phyloP scores from a whole-genome alignment of 176 grass and related monocot species.

The Dactylis glomerata region DNA sequence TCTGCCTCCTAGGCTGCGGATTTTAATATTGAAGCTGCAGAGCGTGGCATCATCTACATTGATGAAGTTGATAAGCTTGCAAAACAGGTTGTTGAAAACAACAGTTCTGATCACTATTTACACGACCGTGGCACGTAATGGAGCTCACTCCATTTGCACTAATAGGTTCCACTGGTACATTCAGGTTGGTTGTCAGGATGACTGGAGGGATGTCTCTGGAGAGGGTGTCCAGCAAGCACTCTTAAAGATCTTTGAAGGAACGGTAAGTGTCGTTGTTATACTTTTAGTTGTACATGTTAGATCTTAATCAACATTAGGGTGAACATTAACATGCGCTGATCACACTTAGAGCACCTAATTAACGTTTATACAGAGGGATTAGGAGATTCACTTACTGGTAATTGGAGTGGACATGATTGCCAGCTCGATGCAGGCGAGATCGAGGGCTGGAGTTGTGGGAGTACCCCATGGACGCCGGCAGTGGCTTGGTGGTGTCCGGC shows the following conservation, averaged over 20 bases:
- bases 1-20: conserved; percentile 54
- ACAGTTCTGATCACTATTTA: conserved; percentile 5
- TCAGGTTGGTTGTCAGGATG: conserved; percentile 39
- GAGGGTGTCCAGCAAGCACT: conserved; percentile 79
- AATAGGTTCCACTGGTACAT: conserved; percentile 8
- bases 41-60: conserved; percentile 70
- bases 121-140: background rate
- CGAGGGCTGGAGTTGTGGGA: too few relatives aligned
- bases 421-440: too few relatives aligned
- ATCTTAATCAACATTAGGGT: too few relatives aligned
- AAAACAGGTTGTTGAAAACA: conserved; percentile 51
- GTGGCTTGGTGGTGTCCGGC: too few relatives aligned
- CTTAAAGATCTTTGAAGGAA: conserved; percentile 78
- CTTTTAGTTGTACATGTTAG: too few relatives aligned
- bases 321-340: too few relatives aligned
- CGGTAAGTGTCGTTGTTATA: conserved; percentile 26
- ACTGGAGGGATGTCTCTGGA: conserved; percentile 63
- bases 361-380: too few relatives aligned
- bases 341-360: too few relatives aligned
- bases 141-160: background rate
- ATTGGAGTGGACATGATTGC: too few relatives aligned
- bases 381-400: too few relatives aligned
- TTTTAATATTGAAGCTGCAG: conserved; percentile 48
- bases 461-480: too few relatives aligned
- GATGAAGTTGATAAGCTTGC: conserved; percentile 83